Evolutionary conservation across 1,139 yeast species (phyloP).

Genomic region (Candida sp.): DNA sequence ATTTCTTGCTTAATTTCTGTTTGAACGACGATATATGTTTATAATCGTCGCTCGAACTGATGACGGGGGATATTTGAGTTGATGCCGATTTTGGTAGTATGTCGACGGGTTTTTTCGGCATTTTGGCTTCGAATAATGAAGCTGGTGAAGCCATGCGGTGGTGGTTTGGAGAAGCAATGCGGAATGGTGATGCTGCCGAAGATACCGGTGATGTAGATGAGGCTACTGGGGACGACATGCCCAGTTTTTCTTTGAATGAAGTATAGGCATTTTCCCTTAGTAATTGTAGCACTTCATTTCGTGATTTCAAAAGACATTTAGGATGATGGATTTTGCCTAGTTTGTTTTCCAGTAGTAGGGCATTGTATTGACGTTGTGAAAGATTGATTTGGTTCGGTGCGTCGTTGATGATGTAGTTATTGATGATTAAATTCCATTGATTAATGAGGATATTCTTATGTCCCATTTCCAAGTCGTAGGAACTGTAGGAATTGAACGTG

Average conservation of each 20-base stretch:
- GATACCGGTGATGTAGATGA: constrained; percentile 5
- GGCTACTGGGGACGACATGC: not conserved
- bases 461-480: not conserved
- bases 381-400: constrained; percentile 46
- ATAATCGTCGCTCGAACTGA: not conserved
- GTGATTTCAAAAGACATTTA: constrained; percentile 33
- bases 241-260: constrained; percentile 9
- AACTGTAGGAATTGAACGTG: not conserved
- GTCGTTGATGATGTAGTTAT: constrained; percentile 25
- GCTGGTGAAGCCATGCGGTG: not conserved
- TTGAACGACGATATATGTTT: not conserved
- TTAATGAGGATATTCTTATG: constrained; percentile 8
- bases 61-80: not conserved
- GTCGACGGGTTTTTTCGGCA: not conserved
- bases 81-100: constrained; percentile 1
- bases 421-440: constrained; percentile 30
- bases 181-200: constrained; percentile 9
- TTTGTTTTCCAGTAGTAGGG: constrained; percentile 26
- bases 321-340: constrained; percentile 34
- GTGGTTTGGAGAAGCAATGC: not conserved
- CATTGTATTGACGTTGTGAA: constrained; percentile 29
- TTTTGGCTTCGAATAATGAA: not conserved
- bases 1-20: not conserved
- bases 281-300: constrained; percentile 39
- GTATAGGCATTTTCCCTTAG: constrained; percentile 44